These are phyloP conservation scores for Pestalotiopsis fici DNA, from an alignment of 2,329 filamentous ascomycete genomes.

Conservation along the genomic window DNA sequence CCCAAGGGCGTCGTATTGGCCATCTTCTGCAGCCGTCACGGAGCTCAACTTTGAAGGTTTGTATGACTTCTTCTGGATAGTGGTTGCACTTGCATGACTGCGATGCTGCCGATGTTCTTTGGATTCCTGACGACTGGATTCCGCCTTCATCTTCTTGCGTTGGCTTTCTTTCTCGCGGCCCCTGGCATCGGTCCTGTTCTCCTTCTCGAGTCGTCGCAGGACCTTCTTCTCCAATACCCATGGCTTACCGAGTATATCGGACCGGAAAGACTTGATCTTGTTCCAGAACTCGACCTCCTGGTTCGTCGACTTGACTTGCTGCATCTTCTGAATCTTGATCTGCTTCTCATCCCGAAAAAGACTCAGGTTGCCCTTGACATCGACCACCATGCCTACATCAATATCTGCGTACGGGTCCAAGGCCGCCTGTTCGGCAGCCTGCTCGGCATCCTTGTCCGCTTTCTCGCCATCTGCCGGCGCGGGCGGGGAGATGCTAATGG, in stretches of 20 bases:
- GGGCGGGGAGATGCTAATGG: constrained; percentile 24
- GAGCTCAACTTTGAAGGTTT: constrained; percentile 15
- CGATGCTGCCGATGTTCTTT: not conserved
- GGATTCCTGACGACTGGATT: constrained; percentile 2
- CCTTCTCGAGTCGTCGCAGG: constrained; percentile 50
- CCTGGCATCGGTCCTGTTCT: constrained; percentile 37
- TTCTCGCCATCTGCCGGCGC: not conserved
- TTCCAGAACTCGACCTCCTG: constrained; percentile 63
- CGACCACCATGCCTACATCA: constrained; percentile 55
- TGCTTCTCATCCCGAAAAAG: constrained; percentile 50
- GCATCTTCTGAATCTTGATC: constrained; percentile 53
- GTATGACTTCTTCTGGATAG: constrained; percentile 16
- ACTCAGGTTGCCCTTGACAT: constrained; percentile 55
- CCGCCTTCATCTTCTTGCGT: constrained; percentile 9
- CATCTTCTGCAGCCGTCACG: constrained; percentile 16
- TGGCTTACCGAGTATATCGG: constrained; percentile 48
- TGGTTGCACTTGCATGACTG: not conserved
- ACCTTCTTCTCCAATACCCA: constrained; percentile 56
- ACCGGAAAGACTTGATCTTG: constrained; percentile 50
- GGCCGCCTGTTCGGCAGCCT: not conserved
- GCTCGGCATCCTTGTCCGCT: not conserved
- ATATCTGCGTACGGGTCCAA: constrained; percentile 19
- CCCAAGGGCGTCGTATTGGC: constrained; percentile 33
- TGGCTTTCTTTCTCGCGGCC: constrained; percentile 19
- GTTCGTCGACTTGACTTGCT: constrained; percentile 50